Conservation (phyloP, 306 rosid species). For the Spatholobus suberectus region DNA sequence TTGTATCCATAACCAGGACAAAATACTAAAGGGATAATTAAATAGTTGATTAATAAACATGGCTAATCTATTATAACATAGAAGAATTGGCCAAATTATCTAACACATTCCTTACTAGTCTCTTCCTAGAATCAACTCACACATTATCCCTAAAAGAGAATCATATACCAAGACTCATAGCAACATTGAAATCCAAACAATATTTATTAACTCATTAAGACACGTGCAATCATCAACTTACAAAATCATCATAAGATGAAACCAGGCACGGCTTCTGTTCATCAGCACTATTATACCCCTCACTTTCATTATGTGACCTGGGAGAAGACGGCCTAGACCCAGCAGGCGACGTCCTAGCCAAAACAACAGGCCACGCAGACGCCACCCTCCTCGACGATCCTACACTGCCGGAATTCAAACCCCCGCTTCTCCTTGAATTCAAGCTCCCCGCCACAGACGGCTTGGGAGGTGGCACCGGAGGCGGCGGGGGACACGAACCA, state of each 20-base stretch:
- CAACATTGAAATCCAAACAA: neutral
- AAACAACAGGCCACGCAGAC: conserved; percentile 79
- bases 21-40: neutral
- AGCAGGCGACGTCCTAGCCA: conserved; percentile 76
- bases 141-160: conserved; percentile 6
- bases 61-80: neutral
- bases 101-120: neutral
- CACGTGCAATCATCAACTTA: conserved; percentile 54
- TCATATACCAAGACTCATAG: neutral
- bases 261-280: conserved; percentile 81
- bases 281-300: conserved; percentile 96
- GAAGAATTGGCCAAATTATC: neutral
- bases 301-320: conserved; percentile 85
- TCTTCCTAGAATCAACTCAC: neutral
- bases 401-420: conserved; percentile 55
- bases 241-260: conserved; percentile 79
- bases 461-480: conserved; percentile 91
- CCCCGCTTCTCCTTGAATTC: conserved; percentile 58
- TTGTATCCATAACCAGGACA: neutral
- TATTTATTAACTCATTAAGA: conserved; percentile 8
- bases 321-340: conserved; percentile 92
- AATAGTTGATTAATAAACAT: neutral
- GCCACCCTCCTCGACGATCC: conserved; percentile 73
- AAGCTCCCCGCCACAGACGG: conserved; percentile 57
- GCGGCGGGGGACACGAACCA: conserved; percentile 80